Percentiles rank a stretch among this genome's conserved stretches.
Evolutionary conservation across 1,284 basidiomycete species (phyloP).

Genomic region (Ganoderma resinaceum): DNA sequence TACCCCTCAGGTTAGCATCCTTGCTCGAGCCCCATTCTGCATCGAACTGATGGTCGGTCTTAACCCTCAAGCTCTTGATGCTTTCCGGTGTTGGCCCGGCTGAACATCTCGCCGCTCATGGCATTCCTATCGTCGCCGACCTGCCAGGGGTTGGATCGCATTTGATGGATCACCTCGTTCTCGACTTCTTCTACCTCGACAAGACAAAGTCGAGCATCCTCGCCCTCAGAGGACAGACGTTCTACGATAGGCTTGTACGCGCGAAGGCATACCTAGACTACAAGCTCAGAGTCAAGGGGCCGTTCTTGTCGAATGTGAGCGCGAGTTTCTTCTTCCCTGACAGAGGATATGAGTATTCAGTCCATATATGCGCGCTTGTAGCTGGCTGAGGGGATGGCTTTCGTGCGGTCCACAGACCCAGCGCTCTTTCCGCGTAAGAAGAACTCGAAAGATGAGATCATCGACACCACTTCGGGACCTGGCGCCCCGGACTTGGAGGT

Average conservation of each 20-base stretch:
- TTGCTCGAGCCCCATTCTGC: neutral
- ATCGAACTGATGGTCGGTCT: neutral
- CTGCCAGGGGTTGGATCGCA: constrained; percentile 66
- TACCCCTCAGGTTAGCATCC: neutral
- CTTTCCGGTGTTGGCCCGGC: constrained; percentile 70
- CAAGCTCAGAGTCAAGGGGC: constrained; percentile 49
- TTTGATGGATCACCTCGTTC: constrained; percentile 62
- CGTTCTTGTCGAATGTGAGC: constrained; percentile 56
- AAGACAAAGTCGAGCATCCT: constrained; percentile 44
- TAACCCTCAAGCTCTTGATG: neutral
- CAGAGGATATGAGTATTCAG: neutral
- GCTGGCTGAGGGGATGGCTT: neutral
- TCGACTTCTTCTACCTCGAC: constrained; percentile 58
- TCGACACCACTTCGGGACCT: constrained; percentile 61
- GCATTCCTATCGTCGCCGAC: constrained; percentile 59
- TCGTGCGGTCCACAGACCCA: neutral
- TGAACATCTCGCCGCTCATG: constrained; percentile 54
- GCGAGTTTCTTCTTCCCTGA: constrained; percentile 56
- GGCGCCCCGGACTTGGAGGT: constrained; percentile 69
- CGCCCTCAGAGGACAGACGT: constrained; percentile 43
- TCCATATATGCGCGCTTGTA: neutral
- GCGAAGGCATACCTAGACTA: constrained; percentile 51
- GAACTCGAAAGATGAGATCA: constrained; percentile 38
- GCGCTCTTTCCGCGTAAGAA: neutral
- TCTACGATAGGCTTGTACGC: constrained; percentile 45